Evolutionary conservation across 2,329 filamentous ascomycete genomes (phyloP).

Genomic region (Fusarium oligoseptatum): DNA sequence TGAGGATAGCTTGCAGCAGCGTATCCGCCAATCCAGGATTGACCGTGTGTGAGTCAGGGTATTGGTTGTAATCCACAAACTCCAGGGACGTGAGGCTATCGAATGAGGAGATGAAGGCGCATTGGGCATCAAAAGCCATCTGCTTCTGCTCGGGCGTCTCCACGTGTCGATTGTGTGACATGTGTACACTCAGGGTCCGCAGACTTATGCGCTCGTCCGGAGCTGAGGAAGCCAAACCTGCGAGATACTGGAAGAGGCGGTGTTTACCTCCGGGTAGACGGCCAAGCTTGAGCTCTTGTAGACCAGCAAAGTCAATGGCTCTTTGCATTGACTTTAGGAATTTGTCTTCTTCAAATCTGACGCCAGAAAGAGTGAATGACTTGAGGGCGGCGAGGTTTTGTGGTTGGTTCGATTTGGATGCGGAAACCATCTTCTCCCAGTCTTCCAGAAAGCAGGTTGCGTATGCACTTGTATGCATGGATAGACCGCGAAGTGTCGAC

Average conservation of each 20-base stretch:
- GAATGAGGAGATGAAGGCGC: constrained; percentile 33
- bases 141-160: background rate
- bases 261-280: background rate
- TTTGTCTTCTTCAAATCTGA: background rate
- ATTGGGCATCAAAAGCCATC: background rate
- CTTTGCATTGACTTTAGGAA: background rate
- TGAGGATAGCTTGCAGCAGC: constrained; percentile 32
- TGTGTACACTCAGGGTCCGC: background rate
- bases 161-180: background rate
- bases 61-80: constrained; percentile 11
- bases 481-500: constrained; percentile 27
- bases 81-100: constrained; percentile 21
- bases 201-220: constrained; percentile 2
- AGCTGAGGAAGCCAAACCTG: background rate
- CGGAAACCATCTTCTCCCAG: background rate
- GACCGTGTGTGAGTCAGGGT: background rate
- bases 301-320: constrained; percentile 22
- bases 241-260: constrained; percentile 8
- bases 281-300: constrained; percentile 15
- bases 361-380: constrained; percentile 16
- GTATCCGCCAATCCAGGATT: constrained; percentile 16
- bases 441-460: background rate
- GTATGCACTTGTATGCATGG: background rate
- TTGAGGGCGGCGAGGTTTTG: constrained; percentile 11
- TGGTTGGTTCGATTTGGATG: background rate